These are phyloP conservation scores for Diatrype stigma DNA, from an alignment of 2,329 filamentous ascomycete species.

Conservation along the genomic window DNA sequence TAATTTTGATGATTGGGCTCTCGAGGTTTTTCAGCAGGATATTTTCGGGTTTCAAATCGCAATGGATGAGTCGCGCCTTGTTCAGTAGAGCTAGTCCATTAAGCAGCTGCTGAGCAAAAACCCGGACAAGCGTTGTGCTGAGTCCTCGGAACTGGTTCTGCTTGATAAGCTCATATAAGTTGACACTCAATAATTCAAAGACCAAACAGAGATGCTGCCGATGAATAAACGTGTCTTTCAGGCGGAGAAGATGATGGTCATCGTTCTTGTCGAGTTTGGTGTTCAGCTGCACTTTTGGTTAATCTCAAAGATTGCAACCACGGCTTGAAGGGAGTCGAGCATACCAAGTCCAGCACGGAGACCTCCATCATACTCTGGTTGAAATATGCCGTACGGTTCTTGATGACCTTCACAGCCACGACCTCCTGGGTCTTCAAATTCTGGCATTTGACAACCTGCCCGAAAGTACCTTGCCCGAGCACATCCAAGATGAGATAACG, in stretches of 20 bases:
- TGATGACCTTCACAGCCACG: constrained; percentile 97
- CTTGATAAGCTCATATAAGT: constrained; percentile 97
- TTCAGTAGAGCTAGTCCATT: constrained; percentile 90
- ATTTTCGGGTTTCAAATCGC: constrained; percentile 96
- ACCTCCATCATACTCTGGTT: constrained; percentile 99
- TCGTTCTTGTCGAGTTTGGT: constrained; percentile 99
- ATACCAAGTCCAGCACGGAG: constrained; percentile 88
- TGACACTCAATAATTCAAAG: constrained; percentile 94
- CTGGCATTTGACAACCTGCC: constrained; percentile 98
- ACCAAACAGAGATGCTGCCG: constrained; percentile 94
- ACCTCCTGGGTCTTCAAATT: constrained; percentile 98
- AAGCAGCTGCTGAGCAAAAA: constrained; percentile 94
- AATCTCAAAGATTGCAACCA: constrained; percentile 12
- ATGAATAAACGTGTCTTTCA: constrained; percentile 98
- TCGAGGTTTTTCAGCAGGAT: constrained; percentile 97
- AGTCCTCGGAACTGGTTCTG: constrained; percentile 98
- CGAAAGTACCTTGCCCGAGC: constrained; percentile 93
- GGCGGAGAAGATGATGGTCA: constrained; percentile 87
- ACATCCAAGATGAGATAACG: constrained; percentile 97
- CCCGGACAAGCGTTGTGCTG: constrained; percentile 92
- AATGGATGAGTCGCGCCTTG: constrained; percentile 95
- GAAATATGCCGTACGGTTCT: constrained; percentile 98
- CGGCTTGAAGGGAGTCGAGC: constrained; percentile 20
- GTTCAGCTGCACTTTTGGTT: constrained; percentile 63
- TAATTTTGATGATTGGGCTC: constrained; percentile 99